Conservation (phyloP, 352 stramenopile genomes). For the Phytopythium delawarense region DNA sequence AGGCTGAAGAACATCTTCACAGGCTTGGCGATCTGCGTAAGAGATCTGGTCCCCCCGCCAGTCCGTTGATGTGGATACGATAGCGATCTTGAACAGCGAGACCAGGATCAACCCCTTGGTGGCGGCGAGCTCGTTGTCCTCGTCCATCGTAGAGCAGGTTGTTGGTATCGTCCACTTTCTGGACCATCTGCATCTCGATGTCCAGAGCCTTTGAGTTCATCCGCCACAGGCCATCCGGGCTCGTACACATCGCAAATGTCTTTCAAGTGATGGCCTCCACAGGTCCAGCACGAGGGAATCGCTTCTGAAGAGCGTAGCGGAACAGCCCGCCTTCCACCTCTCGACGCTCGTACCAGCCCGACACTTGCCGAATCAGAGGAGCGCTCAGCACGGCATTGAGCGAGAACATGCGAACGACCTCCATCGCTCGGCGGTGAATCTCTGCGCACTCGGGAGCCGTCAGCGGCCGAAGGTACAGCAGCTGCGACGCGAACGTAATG, state of each 20-base stretch:
- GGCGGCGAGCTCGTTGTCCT: neutral
- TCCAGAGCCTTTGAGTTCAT: constrained; percentile 22
- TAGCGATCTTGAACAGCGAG: neutral
- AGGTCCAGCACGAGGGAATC: constrained; percentile 1
- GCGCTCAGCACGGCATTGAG: constrained; percentile 11
- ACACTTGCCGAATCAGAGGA: constrained; percentile 15
- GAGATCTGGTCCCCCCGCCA: neutral
- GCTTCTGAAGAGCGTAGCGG: constrained; percentile 23
- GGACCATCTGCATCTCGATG: constrained; percentile 9
- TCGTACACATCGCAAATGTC: constrained; percentile 21
- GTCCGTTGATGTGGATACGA: neutral
- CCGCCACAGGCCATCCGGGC: constrained; percentile 18
- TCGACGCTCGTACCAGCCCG: constrained; percentile 22
- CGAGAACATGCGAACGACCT: constrained; percentile 13
- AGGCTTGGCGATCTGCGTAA: too few species aligned
- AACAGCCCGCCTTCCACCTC: constrained; percentile 12
- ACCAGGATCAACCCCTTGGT: neutral
- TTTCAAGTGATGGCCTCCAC: neutral
- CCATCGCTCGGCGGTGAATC: constrained; percentile 12
- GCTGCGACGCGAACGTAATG: constrained; percentile 22
- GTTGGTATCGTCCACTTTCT: neutral
- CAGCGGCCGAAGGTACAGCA: constrained; percentile 23
- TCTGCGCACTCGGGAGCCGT: constrained; percentile 15
- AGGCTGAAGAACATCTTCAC: too few species aligned
- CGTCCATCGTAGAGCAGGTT: neutral